Conservation (phyloP, 2,329 filamentous ascomycete genomes). For the Xylariales sp. region DNA sequence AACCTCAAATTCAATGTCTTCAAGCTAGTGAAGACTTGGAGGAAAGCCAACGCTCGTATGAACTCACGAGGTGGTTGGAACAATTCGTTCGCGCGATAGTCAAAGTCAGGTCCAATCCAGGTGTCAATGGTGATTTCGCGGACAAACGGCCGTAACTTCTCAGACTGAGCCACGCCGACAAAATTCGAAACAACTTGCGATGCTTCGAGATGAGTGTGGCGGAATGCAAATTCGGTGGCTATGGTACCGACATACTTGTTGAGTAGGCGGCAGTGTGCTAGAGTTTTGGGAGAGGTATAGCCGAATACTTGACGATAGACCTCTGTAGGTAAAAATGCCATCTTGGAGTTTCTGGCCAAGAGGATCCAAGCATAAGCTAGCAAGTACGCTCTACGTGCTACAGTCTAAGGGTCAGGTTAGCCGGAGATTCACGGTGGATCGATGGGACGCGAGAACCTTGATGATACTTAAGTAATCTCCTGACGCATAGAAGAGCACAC, state of each 20-base stretch:
- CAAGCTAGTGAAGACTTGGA: conserved; percentile 3
- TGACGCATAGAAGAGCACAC: too few species aligned
- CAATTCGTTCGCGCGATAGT: not conserved
- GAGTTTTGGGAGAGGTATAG: not conserved
- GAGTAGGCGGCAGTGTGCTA: conserved; percentile 3
- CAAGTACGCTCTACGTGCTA: too few species aligned
- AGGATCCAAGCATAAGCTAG: too few species aligned
- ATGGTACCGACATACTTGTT: conserved; percentile 3
- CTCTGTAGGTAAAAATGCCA: not conserved
- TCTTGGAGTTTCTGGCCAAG: too few species aligned
- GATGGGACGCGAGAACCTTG: too few species aligned
- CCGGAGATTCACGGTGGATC: too few species aligned
- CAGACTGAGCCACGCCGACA: conserved; percentile 6
- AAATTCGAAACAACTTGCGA: not conserved
- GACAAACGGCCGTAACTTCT: conserved; percentile 3
- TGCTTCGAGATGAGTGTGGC: conserved; percentile 3
- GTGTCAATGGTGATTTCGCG: conserved; percentile 9
- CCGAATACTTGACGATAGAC: conserved; percentile 2
- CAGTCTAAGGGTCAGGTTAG: too few species aligned
- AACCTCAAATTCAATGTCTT: conserved; percentile 1
- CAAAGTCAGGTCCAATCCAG: conserved; percentile 4
- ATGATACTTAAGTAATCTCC: too few species aligned
- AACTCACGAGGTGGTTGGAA: conserved; percentile 1
- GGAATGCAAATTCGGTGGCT: conserved; percentile 7
- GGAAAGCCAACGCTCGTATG: conserved; percentile 2